Base-by-base conservation (phyloP, 352 stramenopile species). In the Chrysophaeum taylorii region DNA sequence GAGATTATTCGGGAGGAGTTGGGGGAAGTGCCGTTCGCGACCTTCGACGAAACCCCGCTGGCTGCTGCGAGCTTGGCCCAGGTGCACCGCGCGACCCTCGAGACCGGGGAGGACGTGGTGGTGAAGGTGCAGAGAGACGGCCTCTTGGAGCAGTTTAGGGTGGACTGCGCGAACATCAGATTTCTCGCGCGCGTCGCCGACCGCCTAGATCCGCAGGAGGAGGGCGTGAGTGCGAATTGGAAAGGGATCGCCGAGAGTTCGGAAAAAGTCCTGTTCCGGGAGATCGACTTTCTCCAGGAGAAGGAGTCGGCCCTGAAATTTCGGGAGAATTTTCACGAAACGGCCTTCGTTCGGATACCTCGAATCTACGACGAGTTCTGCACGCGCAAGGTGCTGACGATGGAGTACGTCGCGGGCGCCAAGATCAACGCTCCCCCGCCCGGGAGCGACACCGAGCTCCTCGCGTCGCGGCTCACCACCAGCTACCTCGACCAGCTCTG, bases 401-500 rank as follows among this genome's bases (percentile, higher is more conserved):
- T 97, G 90, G 92, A 97, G 80, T 97, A 94, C 76, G 93, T 94
- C 43, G 75, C 82, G 37, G 90, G 85, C 1, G 92, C 93, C 27
- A 97, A 97, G 81, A 94, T 97, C 76, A 96, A 86, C 39, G 81
- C 97, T 62, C 52, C 90, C 39, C 79, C 85, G n/a, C 78, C 88
- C 42, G 86, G 88, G 0, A 79, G 98, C 0, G 87, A 96, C 64
- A 87, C 87, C 1, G 66, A 77, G 29, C 64, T 89, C 63, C 82
- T 94, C 35, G 84, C 88, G 4, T 83, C 75, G 61, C 74, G 82
- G 25, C 76, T 91, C n/a, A 94, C 92, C 60, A 82, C 96, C 73
- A 85, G 92, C 12, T 98, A 97, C 79, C 84, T 96, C 57, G 91
- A 96, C 73, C 96, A 98, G 85, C 81, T 97, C 5, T 93, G 94